phyloP scores from a whole-genome alignment of 805 yeast species.

The Metschnikowia gelsemii region DNA sequence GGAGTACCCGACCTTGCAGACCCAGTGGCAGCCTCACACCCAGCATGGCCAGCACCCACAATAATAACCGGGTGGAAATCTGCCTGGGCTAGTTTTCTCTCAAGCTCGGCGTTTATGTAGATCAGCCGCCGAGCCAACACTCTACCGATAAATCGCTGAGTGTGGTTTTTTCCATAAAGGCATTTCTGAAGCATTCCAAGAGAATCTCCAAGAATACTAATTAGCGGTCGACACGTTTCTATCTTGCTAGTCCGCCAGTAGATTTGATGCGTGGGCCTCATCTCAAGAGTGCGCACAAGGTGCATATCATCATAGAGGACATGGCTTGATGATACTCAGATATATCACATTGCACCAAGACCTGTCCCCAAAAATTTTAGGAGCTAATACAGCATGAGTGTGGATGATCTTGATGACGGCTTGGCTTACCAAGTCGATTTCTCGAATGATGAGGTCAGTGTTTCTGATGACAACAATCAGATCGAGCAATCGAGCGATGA shows the following conservation, averaged over 20 bases:
- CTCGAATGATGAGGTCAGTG: constrained; percentile 16
- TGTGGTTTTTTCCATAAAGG: neutral
- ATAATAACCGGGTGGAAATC: constrained; percentile 68
- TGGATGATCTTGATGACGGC: constrained; percentile 82
- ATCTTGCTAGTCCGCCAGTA: no score
- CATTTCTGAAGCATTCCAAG: neutral
- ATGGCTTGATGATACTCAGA: neutral
- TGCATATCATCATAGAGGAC: constrained; percentile 1
- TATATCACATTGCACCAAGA: neutral
- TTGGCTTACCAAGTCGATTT: constrained; percentile 56
- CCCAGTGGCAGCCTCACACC: constrained; percentile 95
- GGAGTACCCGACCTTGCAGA: constrained; percentile 78
- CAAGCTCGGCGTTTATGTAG: constrained; percentile 38
- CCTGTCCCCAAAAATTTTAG: neutral
- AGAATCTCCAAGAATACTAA: neutral
- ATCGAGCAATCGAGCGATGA: constrained; percentile 8
- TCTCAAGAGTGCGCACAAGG: constrained; percentile 11
- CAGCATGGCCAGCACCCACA: constrained; percentile 98
- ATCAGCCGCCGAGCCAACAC: constrained; percentile 17
- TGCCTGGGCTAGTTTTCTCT: constrained; percentile 27
- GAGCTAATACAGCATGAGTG: constrained; percentile 11
- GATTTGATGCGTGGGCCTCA: constrained; percentile 5
- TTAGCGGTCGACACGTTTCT: no score
- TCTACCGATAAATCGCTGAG: neutral
- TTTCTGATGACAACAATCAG: constrained; percentile 1